Evolutionary conservation across 23 red algal genomes (phyloP), one percentile per base, ranked within the genome.

Genomic region (Gracilaria caudata): DNA sequence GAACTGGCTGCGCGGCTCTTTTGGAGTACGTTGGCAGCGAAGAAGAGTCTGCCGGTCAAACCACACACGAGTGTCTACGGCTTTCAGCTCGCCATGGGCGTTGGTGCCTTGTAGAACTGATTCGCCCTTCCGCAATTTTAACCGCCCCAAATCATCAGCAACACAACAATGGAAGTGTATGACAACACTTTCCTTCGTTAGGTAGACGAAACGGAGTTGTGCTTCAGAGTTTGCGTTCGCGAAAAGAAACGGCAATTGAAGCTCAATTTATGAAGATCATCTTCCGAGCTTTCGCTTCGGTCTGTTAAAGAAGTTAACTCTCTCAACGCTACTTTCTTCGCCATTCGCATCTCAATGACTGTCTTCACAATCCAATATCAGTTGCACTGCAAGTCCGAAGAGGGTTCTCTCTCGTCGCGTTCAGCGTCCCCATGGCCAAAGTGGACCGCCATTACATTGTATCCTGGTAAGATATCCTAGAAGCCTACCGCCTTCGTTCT

Each of bases 1-100:
- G 85, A 47, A 89, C 85, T 25, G 85, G 85, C 11, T 89, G 85
- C 38, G 85, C 85, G 0, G 85, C 61, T 40, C 79, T 89, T 72
- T 26, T 89, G 54, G 85, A 89, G 43, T 89, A 78, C 34, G 25
- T 58, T 65, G 85, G 38, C 0, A 64, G 30, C 45, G 74, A 89
- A 73, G 56, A 44, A 33, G 70, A 47, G 37, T 49, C 37, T 26
- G 7, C 3, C 13, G 43, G 19, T 38, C 37, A 46, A 9, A 75
- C 19, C 43, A 29, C 21, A 14, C 70, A 75, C 4, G 70, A 43
- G 21, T 47, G 39, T 8, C 37, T 75, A 0, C 29, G 70, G 4
- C 70, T 75, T 26, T 68, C 74, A 12, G 28, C 85, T 24, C 26
- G 46, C n/a, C 61, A 74, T 53, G 46, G 65, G 30, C 51, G 39